Base-by-base conservation (phyloP, 768 basidiomycete genomes). In the Hygrophoropsis aurantiaca region DNA sequence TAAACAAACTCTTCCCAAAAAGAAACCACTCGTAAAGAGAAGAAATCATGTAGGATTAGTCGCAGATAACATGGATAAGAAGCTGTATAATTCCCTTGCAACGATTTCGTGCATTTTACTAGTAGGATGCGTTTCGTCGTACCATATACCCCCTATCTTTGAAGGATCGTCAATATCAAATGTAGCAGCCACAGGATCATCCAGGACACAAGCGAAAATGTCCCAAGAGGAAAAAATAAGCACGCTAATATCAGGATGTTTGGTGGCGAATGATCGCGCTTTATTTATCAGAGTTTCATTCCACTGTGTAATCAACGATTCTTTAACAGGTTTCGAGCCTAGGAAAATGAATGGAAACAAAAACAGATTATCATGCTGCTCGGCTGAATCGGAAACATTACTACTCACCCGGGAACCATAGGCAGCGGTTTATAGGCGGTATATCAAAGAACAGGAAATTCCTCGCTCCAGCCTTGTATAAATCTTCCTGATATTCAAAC, bases 381-480 rank as follows among this genome's bases (percentile, higher is more conserved):
- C 13, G 6, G 27, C 27, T 6, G 27, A 6, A 30, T 6, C 27
- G 13, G 27, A 30, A 30, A 6, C 6, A 13, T 7, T 6, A 30
- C 27, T 30, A 7, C 6, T 13, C 27, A 30, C 13, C 27, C 27
- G 27, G 13, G 13, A 30, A 13, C 27, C 27, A 7, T 30, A 13
- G 27, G 27, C 7, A 30, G 13, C 7, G 27, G 13, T 30, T 6
- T 30, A 30, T 30, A 6, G 27, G 27, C 13, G 27, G 27, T 2
- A 83, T 69, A 51, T 83, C 79, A 19, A 84, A 66, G 56, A 85
- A 78, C 7, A 84, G 54, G 58, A 85, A 85, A 53, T 81, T 73
- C 6, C 71, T 65, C 4, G 75, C 75, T 5, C 79, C 82, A 0
- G 68, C 61, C 0, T 64, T 59, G 53, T 81, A 82, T 1, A 85